Base-by-base conservation (phyloP, 257 asterid genomes). In the Solanum habrochaites region DNA sequence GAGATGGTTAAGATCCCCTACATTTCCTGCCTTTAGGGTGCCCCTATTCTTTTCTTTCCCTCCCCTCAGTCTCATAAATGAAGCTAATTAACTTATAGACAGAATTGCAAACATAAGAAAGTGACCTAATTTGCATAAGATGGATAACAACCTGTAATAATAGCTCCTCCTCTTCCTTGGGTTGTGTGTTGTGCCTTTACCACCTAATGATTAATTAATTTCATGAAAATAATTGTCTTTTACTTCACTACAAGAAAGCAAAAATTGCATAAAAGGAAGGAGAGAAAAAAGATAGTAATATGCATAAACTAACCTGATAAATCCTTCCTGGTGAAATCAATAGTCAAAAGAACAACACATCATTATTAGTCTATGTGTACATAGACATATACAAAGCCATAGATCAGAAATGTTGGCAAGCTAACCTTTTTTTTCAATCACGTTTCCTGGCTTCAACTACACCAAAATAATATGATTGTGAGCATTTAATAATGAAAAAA, bases 101-200 rank as follows among this genome's bases (percentile, higher is more conserved):
- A 80, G 42, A 80, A 47, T 47, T 29, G 5, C 67, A 80, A 18
- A n/a, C 16, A 9, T 47, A 16, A 45, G 66, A 80, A 47, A 29
- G 43, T n/a, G n/a, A 47, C 25, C 29, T 29, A 45, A 27, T 9
- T 15, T 47, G 42, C 32, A 73, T 85, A 85, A 85, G 39, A 88
- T 45, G 85, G 85, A 14, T 70, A 15, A 21, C 49, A 85, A 96
- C 99, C 98, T 97, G 99, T 86, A 97, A 97, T 95, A 89, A 94
- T 97, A 85, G 99, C 98, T 89, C 99, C 99, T 88, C 95, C 96
- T 93, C 99, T 93, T 87, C 99, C 99, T 92, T 97, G 99, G 43
- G 96, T 90, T 32, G 94, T 91, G 83, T 97, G 99, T 5, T 95
- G 97, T 9, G 99, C 96, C 91, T 95, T 97, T 64, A 97, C 85